A percentile compares a stretch with the other conserved stretches of the same genome.
These are phyloP conservation scores for Phytophthora vignae DNA, from an alignment of 352 stramenopile species.

Conservation along the genomic window DNA sequence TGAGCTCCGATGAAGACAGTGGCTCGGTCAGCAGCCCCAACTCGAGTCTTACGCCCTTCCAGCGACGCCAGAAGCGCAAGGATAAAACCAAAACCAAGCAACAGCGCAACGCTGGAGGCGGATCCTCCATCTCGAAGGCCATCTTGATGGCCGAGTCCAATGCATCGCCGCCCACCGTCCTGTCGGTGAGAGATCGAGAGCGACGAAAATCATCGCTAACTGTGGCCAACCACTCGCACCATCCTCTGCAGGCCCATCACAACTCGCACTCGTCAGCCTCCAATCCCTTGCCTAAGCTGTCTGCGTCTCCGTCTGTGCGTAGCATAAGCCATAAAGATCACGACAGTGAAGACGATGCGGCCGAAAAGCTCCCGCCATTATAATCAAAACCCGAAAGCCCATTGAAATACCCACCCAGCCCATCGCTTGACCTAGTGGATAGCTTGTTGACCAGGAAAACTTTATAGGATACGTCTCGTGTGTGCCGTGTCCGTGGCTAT, in stretches of 20 bases:
- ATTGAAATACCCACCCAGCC: slow-evolving; percentile 14
- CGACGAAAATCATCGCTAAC: slow-evolving; percentile 34
- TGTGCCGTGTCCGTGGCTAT: slow-evolving; percentile 3
- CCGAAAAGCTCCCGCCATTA: slow-evolving; percentile 62
- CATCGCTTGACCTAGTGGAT: slow-evolving; percentile 15
- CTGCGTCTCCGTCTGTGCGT: slow-evolving; percentile 44
- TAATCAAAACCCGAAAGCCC: slow-evolving; percentile 29
- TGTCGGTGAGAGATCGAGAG: slow-evolving; percentile 41
- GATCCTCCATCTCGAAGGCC: slow-evolving; percentile 47
- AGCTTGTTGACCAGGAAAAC: slow-evolving; percentile 10
- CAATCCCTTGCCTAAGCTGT: slow-evolving; percentile 57
- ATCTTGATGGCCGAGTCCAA: slow-evolving; percentile 57
- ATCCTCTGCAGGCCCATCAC: slow-evolving; percentile 15
- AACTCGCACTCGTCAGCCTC: slow-evolving; percentile 28
- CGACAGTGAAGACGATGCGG: slow-evolving; percentile 29
- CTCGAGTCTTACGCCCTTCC: slow-evolving; percentile 51
- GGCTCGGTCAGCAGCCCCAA: slow-evolving; percentile 27
- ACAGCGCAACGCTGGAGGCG: slow-evolving; percentile 38
- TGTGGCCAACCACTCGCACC: slow-evolving; percentile 19
- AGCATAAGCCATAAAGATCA: slow-evolving; percentile 39
- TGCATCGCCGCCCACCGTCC: slow-evolving; percentile 17
- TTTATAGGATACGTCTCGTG: not conserved
- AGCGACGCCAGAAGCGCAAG: slow-evolving; percentile 60
- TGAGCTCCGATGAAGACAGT: slow-evolving; percentile 36
- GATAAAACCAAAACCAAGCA: slow-evolving; percentile 52